phyloP scores from a whole-genome alignment of 1,284 basidiomycete genomes.

The Rugosomyces carneus region DNA sequence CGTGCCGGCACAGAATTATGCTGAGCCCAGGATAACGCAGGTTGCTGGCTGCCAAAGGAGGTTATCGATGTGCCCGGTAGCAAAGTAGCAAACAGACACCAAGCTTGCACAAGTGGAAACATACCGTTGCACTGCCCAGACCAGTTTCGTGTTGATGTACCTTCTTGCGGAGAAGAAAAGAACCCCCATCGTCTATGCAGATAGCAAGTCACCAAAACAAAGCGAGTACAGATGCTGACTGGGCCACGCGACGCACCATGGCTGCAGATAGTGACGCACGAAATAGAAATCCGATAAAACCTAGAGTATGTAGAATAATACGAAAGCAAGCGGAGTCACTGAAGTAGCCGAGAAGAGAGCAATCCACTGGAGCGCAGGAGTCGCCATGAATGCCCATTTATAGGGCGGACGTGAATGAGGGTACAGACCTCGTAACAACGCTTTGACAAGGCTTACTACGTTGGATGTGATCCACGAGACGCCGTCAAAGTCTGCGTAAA shows the following conservation, averaged over 20 bases:
- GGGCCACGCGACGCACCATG: conserved; percentile 7
- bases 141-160: not conserved
- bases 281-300: conserved; percentile 8
- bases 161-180: conserved; percentile 10
- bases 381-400: not conserved
- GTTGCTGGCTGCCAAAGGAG: not conserved
- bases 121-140: conserved; percentile 6
- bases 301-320: conserved; percentile 1
- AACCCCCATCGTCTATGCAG: conserved; percentile 12
- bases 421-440: not conserved
- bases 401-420: not conserved
- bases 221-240: not conserved
- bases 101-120: conserved; percentile 2
- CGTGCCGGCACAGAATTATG: not conserved
- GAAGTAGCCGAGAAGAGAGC: conserved; percentile 8
- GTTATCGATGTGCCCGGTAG: not conserved
- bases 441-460: conserved; percentile 4
- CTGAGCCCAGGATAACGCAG: not conserved
- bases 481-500: not conserved
- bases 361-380: conserved; percentile 4
- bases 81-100: not conserved
- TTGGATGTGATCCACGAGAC: conserved; percentile 8
- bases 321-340: conserved; percentile 8
- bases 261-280: conserved; percentile 13
- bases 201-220: not conserved